Conservation (phyloP, 2,329 filamentous ascomycete genomes). For the Nemania diffusa region DNA sequence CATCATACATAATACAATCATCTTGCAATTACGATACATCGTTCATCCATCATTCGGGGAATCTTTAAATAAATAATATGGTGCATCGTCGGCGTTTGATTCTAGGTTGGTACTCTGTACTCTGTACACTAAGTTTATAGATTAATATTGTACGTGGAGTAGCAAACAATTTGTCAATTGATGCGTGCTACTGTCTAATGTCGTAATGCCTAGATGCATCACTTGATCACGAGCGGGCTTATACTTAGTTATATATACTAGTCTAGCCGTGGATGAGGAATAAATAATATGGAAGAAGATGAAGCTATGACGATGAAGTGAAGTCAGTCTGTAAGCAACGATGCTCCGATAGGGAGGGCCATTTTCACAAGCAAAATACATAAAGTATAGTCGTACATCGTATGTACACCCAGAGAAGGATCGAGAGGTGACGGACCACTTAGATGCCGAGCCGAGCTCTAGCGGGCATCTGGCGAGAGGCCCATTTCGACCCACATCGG, state of each 20-base stretch:
- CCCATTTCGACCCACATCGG: no score
- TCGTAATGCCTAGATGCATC: background rate
- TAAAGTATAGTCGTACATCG: no score
- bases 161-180: conserved; percentile 8
- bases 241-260: background rate
- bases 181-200: background rate
- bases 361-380: conserved; percentile 34
- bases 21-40: conserved; percentile 7
- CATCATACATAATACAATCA: background rate
- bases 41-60: background rate
- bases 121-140: no score
- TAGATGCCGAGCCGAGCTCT: conserved; percentile 31
- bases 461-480: background rate
- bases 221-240: background rate
- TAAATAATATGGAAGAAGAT: background rate
- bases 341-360: conserved; percentile 6
- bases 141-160: no score
- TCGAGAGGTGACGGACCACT: conserved; percentile 21
- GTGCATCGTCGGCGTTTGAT: background rate
- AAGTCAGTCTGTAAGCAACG: background rate
- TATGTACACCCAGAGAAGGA: background rate
- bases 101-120: no score
- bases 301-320: background rate
- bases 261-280: background rate
- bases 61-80: background rate